These are phyloP conservation scores for Fragaria vesca DNA, from an alignment of 306 rosid species.

Conservation along the genomic window DNA sequence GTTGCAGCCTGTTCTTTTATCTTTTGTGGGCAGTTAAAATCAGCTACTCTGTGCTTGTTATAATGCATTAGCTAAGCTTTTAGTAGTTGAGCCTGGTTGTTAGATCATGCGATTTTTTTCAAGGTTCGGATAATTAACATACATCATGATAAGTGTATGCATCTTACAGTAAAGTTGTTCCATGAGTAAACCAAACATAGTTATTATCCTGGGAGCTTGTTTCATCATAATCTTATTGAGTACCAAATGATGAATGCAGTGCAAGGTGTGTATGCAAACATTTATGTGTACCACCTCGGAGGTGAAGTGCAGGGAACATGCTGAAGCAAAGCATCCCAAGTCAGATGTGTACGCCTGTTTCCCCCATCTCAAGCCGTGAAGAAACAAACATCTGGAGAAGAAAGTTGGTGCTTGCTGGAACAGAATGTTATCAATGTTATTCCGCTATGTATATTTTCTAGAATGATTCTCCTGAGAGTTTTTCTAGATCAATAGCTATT, in stretches of 20 bases:
- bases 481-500: conserved; percentile 16
- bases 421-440: conserved; percentile 3
- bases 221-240: background rate
- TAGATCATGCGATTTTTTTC: background rate
- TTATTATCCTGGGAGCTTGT: background rate
- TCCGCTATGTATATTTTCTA: conserved; percentile 28
- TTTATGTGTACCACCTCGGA: conserved; percentile 63
- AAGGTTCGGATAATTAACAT: too few relatives aligned
- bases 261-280: conserved; percentile 72
- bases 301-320: conserved; percentile 73
- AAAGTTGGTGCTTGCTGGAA: conserved; percentile 15
- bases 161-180: background rate
- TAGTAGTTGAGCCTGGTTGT: background rate
- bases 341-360: conserved; percentile 48
- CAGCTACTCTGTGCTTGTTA: background rate
- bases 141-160: background rate
- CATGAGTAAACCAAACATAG: background rate
- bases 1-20: background rate
- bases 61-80: background rate
- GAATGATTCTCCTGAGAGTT: conserved; percentile 15
- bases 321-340: conserved; percentile 69
- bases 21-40: background rate
- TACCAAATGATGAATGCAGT: conserved; percentile 34
- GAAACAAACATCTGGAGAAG: background rate
- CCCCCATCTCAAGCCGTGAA: conserved; percentile 56